Base-by-base conservation (phyloP, 2,329 filamentous ascomycete species). In the Lasiodiplodia hormozganensis region DNA sequence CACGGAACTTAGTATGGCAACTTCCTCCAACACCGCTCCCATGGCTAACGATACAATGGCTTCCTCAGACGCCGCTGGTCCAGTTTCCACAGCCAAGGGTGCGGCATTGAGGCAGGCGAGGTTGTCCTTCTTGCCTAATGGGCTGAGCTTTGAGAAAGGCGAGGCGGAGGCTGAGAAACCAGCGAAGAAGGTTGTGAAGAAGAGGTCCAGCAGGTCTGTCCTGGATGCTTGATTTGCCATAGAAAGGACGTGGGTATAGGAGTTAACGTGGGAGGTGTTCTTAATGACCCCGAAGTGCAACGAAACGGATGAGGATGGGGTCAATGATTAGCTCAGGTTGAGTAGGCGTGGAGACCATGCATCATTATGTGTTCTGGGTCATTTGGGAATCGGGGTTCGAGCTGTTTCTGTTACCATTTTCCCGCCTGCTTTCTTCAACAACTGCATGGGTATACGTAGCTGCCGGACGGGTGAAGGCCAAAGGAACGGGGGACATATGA, bases 101-200 rank as follows among this genome's bases (percentile, higher is more conserved):
- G n/a, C 52, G 10, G 54, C 10, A 4, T n/a, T 65, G 62, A 65
- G 47, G 51, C 62, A 65, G 62, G 34, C 62, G 34, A 54, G 10
- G 31, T 23, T 65, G 51, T 65, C 62, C 14, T 65, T 65, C 31
- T 25, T 65, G 34, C 62, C 62, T 10, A 38, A 36, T 2, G 62
- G 34, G 16, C 23, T 65, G 51, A 36, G 62, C 12, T 56, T 56
- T 56, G n/a, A 65, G 23, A 65, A 65, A 52, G 28, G 36, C 8
- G 36, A 65, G 4, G 23, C n/a, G 12, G 51, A 40, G 8, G 14
- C 43, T 8, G 62, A 43, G 4, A 65, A 34, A 23, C 40, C 18
- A 2, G 14, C 31, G 40, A 49, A 34, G 62, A 65, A 65, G 49
- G 62, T 53, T 40, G 60, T 52, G 5, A 52, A 64, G 60, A 62